Percentiles rank a stretch among this genome's conserved stretches.
Evolutionary conservation across 1,139 yeast species (phyloP).

Genomic region (Magnusiomyces starmeri): DNA sequence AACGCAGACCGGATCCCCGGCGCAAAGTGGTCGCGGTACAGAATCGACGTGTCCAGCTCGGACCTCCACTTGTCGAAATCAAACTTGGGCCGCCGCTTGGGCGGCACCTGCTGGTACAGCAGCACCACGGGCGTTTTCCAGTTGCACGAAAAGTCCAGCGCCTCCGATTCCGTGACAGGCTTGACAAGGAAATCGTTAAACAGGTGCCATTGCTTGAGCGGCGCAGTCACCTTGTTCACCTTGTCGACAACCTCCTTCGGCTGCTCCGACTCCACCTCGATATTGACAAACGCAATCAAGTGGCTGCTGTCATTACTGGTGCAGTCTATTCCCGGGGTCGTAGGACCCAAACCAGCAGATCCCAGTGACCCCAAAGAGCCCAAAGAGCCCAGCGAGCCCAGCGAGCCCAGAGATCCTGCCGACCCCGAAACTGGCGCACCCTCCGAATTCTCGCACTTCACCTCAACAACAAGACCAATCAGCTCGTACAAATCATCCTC

Average conservation of each 20-base stretch:
- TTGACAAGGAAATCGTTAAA: constrained; percentile 92
- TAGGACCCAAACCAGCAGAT: neutral
- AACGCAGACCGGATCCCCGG: constrained; percentile 57
- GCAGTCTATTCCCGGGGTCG: constrained; percentile 12
- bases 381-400: neutral
- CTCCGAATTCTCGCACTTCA: constrained; percentile 19
- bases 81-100: constrained; percentile 27
- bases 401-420: neutral
- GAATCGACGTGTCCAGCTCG: constrained; percentile 51
- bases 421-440: neutral
- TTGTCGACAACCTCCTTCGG: constrained; percentile 14
- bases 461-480: constrained; percentile 36
- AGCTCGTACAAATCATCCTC: constrained; percentile 27
- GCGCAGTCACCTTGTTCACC: constrained; percentile 15
- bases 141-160: constrained; percentile 54
- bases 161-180: constrained; percentile 61
- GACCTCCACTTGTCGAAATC: constrained; percentile 39
- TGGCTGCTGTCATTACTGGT: neutral
- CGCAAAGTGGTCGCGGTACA: constrained; percentile 72
- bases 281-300: constrained; percentile 18
- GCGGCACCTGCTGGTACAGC: constrained; percentile 43
- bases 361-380: too few species aligned
- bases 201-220: constrained; percentile 56
- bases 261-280: constrained; percentile 20
- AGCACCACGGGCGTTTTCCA: constrained; percentile 85